Evolutionary conservation across 345 rosid genomes (phyloP).

Genomic region (Microthlaspi erraticum): DNA sequence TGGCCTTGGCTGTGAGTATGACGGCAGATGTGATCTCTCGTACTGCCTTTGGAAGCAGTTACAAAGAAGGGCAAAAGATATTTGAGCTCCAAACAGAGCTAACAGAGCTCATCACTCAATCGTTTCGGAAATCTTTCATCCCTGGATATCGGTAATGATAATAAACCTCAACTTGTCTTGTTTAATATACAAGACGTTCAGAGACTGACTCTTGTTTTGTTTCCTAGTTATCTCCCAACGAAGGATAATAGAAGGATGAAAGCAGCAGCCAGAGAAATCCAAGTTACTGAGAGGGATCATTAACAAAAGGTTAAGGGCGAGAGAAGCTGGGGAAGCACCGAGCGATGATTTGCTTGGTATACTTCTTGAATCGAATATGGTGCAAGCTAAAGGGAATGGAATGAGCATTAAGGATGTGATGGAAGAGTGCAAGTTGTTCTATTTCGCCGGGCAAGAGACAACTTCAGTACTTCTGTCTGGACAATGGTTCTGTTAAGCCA

Average conservation of each 20-base stretch:
- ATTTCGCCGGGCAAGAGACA: no score
- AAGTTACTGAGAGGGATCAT: slow-evolving; percentile 40
- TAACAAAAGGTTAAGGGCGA: slow-evolving; percentile 38
- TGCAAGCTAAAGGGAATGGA: no score
- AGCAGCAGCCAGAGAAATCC: slow-evolving; percentile 23
- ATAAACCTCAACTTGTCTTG: slow-evolving; percentile 2
- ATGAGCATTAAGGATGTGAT: no score
- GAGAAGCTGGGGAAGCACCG: no score
- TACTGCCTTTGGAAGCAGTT: slow-evolving; percentile 72
- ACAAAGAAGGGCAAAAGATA: slow-evolving; percentile 67
- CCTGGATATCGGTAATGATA: slow-evolving; percentile 64
- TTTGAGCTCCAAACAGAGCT: slow-evolving; percentile 56
- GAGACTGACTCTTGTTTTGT: not conserved
- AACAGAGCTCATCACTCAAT: slow-evolving; percentile 39
- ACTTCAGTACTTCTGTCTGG: no score
- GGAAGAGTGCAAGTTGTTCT: no score
- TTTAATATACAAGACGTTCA: not conserved
- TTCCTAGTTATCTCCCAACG: slow-evolving; percentile 49
- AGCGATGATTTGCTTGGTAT: no score
- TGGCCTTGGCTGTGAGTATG: slow-evolving; percentile 48
- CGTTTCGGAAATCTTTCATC: slow-evolving; percentile 41
- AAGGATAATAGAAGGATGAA: slow-evolving; percentile 43
- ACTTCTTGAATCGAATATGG: no score
- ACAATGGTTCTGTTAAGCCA: no score
- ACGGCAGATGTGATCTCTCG: slow-evolving; percentile 54